A percentile compares a stretch with the other conserved stretches of the same genome.
phyloP scores from a whole-genome alignment of 495 filamentous ascomycete genomes.

The Hypoxylon trugodes region DNA sequence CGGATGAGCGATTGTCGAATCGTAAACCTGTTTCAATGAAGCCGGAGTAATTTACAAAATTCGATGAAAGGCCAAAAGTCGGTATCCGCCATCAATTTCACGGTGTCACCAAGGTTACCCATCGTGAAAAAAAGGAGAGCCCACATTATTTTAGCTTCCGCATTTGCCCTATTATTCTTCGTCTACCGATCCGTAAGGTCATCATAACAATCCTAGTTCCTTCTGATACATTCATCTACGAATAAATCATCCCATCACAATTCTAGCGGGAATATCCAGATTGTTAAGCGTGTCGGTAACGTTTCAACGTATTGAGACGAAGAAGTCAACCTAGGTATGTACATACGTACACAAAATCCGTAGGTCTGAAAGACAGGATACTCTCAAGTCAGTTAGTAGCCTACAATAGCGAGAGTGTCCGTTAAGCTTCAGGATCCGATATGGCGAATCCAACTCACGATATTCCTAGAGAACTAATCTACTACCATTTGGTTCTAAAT shows the following conservation, averaged over 20 bases:
- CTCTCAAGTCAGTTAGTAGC: background rate
- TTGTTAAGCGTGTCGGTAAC: slow-evolving; percentile 12
- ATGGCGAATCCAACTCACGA: slow-evolving; percentile 10
- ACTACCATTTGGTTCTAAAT: background rate
- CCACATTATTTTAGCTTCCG: background rate
- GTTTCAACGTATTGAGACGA: slow-evolving; percentile 17
- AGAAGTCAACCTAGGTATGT: too few species aligned
- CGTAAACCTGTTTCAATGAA: slow-evolving; percentile 1
- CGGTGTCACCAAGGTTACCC: background rate
- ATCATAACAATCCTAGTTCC: slow-evolving; percentile 11
- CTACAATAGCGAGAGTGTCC: slow-evolving; percentile 1
- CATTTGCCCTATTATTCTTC: background rate
- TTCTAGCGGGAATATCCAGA: slow-evolving; percentile 7
- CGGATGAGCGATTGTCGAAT: slow-evolving; percentile 10
- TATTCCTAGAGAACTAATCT: background rate
- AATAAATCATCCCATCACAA: slow-evolving; percentile 15
- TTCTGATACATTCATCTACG: slow-evolving; percentile 31
- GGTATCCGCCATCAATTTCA: slow-evolving; percentile 7
- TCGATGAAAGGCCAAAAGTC: slow-evolving; percentile 23
- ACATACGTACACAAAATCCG: slow-evolving; percentile 14
- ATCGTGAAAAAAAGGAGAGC: background rate
- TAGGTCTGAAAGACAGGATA: slow-evolving; percentile 20
- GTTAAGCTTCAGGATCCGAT: slow-evolving; percentile 1
- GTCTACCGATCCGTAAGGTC: slow-evolving; percentile 8
- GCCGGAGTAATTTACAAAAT: slow-evolving; percentile 4